These are phyloP conservation scores for Alternaria brassicicola DNA, from an alignment of 2,329 filamentous ascomycete genomes.

Conservation along the genomic window DNA sequence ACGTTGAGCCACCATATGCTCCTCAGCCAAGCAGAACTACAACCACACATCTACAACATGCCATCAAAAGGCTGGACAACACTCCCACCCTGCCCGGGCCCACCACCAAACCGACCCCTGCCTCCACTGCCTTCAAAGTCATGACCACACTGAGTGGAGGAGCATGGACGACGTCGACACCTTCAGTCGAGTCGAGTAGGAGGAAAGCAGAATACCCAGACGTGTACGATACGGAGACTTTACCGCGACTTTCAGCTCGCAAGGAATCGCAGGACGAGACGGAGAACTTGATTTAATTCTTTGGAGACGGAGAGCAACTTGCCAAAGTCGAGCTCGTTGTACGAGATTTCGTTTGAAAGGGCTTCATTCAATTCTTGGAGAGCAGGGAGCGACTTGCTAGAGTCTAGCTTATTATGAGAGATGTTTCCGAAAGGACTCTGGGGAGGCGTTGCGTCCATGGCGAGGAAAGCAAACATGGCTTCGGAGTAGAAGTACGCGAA, in stretches of 20 bases:
- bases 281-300: not conserved
- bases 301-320: not conserved
- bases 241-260: not conserved
- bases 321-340: not conserved
- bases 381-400: not conserved
- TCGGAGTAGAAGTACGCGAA: not conserved
- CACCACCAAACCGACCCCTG: conserved; percentile 1
- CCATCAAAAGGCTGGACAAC: conserved; percentile 1
- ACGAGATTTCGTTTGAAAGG: not conserved
- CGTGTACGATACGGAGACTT: not conserved
- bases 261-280: not conserved
- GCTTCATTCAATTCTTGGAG: not conserved
- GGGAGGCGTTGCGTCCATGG: not conserved
- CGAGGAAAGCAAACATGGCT: not conserved
- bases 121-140: not conserved
- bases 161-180: not conserved
- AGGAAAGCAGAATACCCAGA: conserved; percentile 2
- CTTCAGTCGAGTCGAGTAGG: not conserved
- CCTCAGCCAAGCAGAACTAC: not conserved
- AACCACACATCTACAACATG: not conserved
- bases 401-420: not conserved
- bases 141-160: not conserved
- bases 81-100: not conserved
- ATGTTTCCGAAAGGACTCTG: not conserved
- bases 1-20: not conserved